Base-by-base conservation (phyloP, 2,329 filamentous ascomycete genomes). In the Aspergillus ochraceoroseus region DNA sequence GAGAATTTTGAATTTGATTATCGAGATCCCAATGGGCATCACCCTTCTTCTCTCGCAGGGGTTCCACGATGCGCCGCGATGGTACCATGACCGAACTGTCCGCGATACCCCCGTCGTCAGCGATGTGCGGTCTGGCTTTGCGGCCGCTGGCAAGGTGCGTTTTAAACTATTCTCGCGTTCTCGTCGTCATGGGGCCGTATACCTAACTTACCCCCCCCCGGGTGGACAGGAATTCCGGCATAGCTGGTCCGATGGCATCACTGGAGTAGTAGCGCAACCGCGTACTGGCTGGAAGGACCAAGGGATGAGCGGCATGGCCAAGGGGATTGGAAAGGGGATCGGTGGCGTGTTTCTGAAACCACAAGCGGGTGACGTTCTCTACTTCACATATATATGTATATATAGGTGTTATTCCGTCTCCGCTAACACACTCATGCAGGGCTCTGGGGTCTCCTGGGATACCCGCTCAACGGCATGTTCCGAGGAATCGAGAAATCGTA, bases 1-100 rank as follows among this genome's bases (percentile, higher is more conserved):
- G 1, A 82, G 79, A 51, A 82, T 90, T 33, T 77, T 89, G 5
- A 76, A 75, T 5, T 81, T 85, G 9, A 79, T 86, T 7, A 72
- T 89, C 44, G 87, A 85, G 53, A 83, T 82, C 3, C 88, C 87
- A 0, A 83, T 92, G 76, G 86, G 92, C 58, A 85, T 94, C 47
- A 86, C 85, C 27, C 66, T 94, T 26, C 83, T 84, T 0, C 65
- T 94, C 18, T 85, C 87, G 1, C 84, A 84, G 59, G 87, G 87
- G 0, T 90, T 94, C 59, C 83, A 89, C 57, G 94, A 94, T 54
- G 82, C 84, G 4, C 87, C 88, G 0, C 81, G 78, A 49, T 70
- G 94, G 1, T 94, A 94, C 58, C 85, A 87, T 26, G 87, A 94
- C 54, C 80, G 87, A 2, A 88, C 81, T 0, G 79, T 94, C 1